phyloP scores from a whole-genome alignment of 2,329 filamentous ascomycete genomes.

The Exophiala mesophila region DNA sequence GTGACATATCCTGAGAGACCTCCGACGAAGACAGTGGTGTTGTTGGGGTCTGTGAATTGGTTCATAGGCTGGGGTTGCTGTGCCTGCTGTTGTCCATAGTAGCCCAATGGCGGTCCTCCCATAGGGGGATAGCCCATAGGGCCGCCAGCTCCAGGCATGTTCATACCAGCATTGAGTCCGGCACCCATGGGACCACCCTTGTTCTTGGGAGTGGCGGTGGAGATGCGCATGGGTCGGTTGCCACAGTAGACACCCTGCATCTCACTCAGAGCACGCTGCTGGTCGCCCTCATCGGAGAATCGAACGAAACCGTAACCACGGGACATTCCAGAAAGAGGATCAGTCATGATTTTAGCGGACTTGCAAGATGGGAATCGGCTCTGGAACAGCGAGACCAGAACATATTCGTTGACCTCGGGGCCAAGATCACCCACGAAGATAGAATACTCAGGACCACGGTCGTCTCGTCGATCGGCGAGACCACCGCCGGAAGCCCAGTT shows the following conservation, averaged over 20 bases:
- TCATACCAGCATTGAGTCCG: conserved; percentile 45
- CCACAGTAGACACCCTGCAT: conserved; percentile 99
- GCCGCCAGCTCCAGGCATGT: conserved; percentile 47
- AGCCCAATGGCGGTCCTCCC: conserved; percentile 64
- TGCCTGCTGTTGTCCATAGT: conserved; percentile 67
- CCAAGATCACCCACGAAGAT: conserved; percentile 98
- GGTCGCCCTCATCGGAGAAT: conserved; percentile 91
- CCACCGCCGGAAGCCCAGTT: conserved; percentile 99
- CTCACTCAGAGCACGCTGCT: conserved; percentile 90
- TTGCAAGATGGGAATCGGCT: conserved; percentile 95
- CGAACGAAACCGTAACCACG: conserved; percentile 97
- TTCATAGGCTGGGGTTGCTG: conserved; percentile 82
- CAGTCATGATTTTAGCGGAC: conserved; percentile 99
- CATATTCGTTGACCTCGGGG: conserved; percentile 97
- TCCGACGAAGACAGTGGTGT: conserved; percentile 97
- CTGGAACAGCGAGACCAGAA: conserved; percentile 95
- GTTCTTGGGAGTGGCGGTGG: conserved; percentile 96
- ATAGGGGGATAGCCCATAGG: conserved; percentile 62
- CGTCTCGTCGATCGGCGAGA: conserved; percentile 88
- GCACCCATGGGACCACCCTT: conserved; percentile 48
- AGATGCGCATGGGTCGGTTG: conserved; percentile 97
- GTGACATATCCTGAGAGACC: conserved; percentile 97
- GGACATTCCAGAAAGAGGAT: conserved; percentile 95
- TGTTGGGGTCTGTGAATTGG: conserved; percentile 99
- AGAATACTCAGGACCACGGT: conserved; percentile 90